Conservation (phyloP, 768 basidiomycete species). For the Tylopilus rubrobrunneus region DNA sequence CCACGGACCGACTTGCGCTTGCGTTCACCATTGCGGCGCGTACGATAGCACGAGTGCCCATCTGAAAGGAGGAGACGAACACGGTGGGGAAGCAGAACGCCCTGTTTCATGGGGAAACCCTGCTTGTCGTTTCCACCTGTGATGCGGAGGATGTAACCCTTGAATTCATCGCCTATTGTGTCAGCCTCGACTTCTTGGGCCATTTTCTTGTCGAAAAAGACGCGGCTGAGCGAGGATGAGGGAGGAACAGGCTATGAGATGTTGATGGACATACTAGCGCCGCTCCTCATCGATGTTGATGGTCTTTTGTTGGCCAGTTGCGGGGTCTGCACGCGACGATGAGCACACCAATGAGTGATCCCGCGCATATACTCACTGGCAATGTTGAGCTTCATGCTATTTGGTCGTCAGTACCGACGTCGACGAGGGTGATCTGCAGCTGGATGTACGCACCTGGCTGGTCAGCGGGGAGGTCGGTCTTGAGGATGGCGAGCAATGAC, state of each 20-base stretch:
- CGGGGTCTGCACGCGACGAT: conserved; percentile 63
- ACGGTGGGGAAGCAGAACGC: conserved; percentile 92
- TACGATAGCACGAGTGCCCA: conserved; percentile 97
- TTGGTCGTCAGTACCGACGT: conserved; percentile 1
- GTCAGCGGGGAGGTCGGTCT: conserved; percentile 36
- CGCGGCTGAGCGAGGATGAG: conserved; percentile 52
- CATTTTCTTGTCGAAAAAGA: conserved; percentile 98
- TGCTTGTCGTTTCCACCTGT: conserved; percentile 99
- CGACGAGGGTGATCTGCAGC: neutral
- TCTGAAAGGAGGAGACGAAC: conserved; percentile 90
- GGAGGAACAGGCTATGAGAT: neutral
- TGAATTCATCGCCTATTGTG: conserved; percentile 91
- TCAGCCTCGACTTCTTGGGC: conserved; percentile 91
- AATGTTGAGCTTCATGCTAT: conserved; percentile 95
- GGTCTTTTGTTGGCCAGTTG: conserved; percentile 96
- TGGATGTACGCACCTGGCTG: conserved; percentile 23
- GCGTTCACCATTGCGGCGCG: conserved; percentile 89
- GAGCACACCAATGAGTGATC: conserved; percentile 7
- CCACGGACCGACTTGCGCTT: conserved; percentile 99
- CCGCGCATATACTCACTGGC: conserved; percentile 60
- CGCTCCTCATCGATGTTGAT: conserved; percentile 92
- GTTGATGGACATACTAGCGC: conserved; percentile 53
- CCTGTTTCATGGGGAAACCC: conserved; percentile 99
- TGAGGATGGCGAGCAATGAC: conserved; percentile 16
- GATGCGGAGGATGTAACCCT: conserved; percentile 95